Evolutionary conservation across 345 rosid species (phyloP), one percentile per base, ranked within the genome.

Genomic region (Dimocarpus longan): DNA sequence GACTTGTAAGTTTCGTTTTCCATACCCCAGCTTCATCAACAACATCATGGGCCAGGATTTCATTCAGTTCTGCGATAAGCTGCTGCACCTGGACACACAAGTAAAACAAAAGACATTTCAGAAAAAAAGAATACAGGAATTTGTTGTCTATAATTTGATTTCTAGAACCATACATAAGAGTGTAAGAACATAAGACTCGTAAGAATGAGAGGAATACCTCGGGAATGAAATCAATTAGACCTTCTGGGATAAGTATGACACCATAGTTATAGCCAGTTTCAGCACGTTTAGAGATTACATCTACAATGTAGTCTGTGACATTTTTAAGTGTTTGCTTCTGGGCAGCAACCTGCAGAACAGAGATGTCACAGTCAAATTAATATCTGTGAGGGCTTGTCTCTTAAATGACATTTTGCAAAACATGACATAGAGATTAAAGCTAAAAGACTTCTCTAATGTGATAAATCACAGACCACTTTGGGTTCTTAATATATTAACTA

Each of bases 151-250:
- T 63, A 40, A 40, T 21, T 60, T 52, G 44, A 65, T 66, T 68
- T 43, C 64, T 7, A 5, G n/a, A 78, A 18, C n/a, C 7, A 66
- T 76, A 7, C 6, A 12, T 66, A 18, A 42, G 21, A 43, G 19
- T 15, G 13, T 56, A 65, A 73, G 7, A 19, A 62, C n/a, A 22
- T 28, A 19, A 13, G 3, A 43, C 6, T 28, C 22, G 19, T 63
- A 68, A 6, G 39, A 77, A 46, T 50, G 21, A 24, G 32, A 75
- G 72, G 42, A 65, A 10, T 85, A 93, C 98, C 99, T 96, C 97
- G 11, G 99, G 99, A 82, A 96, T 94, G 86, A 96, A 96, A 81
- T 96, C 99, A 80, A 96, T 96, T 52, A 96, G 89, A 83, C 99
- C 99, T 91, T 96, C 99, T 13, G 98, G 99, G 80, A 96, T 86